Base-by-base conservation (phyloP, 805 yeast genomes). In the Starmerella vaccinii region DNA sequence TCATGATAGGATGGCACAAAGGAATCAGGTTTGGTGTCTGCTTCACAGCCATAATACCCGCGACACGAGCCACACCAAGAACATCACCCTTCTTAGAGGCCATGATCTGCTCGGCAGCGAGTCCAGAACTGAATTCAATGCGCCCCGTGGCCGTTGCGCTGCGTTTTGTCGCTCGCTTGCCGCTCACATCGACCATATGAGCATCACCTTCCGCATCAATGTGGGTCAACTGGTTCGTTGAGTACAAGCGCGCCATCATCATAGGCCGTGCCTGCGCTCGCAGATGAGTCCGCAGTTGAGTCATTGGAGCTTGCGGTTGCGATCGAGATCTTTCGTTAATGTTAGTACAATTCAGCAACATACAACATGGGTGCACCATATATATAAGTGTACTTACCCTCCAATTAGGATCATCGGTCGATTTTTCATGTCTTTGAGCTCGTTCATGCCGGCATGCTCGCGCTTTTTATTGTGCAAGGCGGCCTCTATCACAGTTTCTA, bases 381-480 rank as follows among this genome's bases (percentile, higher is more conserved):
- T 1, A 38, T 22, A 26, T 12, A 27, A 18, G 16, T 4, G 32
- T 46, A 56, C 60, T 59, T 57, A 76, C 63, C 80, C 80, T 55
- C 80, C 80, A 50, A 76, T 76, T 53, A 76, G 59, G 37, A 76
- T 74, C 80, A 76, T 76, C 8, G 80, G 80, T 49, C 80, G 60
- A 59, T 76, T 76, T 38, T 75, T 71, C 64, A 69, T 58, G 27
- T 67, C 66, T 44, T 72, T 72, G 42, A 76, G 63, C 43, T 68
- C 72, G 29, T 70, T 76, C 47, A 75, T 56, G 2, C 75, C 80
- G 2, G 79, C 79, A 61, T 76, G 80, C 55, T 72, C 71, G 49
- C 67, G 75, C 61, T 70, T 73, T 57, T 76, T 76, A 39, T 59
- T 57, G 51, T 68, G 66, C 15, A 76, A 77, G 1, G 80, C 76